Evolutionary conservation across 1,139 yeast genomes (phyloP).

Genomic region (Hemisphaericaspora xylanilytica): DNA sequence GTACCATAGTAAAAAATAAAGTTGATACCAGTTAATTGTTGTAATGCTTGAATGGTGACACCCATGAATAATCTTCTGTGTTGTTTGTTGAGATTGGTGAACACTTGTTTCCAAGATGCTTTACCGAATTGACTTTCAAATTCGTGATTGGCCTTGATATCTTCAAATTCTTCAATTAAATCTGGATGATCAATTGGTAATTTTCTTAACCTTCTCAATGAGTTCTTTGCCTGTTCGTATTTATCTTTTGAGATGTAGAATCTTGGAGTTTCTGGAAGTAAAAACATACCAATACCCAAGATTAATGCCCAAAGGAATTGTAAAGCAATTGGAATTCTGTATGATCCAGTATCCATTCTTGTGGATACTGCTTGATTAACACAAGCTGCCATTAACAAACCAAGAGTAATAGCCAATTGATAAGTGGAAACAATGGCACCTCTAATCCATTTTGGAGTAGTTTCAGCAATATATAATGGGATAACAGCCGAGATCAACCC

Average conservation of each 20-base stretch:
- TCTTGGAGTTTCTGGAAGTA: constrained; percentile 79
- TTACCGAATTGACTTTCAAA: constrained; percentile 29
- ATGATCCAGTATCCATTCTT: constrained; percentile 49
- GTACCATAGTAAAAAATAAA: constrained; percentile 70
- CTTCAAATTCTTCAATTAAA: constrained; percentile 35
- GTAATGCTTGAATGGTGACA: constrained; percentile 44
- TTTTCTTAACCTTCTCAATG: constrained; percentile 32
- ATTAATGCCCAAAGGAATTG: constrained; percentile 40
- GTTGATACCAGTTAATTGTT: constrained; percentile 72
- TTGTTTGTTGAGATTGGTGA: constrained; percentile 32
- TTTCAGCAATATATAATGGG: constrained; percentile 65
- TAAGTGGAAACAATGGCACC: constrained; percentile 64
- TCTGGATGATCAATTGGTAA: constrained; percentile 39
- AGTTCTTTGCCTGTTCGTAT: constrained; percentile 52
- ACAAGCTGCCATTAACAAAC: constrained; percentile 62
- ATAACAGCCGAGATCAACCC: constrained; percentile 61
- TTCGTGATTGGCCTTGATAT: constrained; percentile 36
- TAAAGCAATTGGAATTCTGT: constrained; percentile 62
- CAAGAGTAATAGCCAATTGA: constrained; percentile 62
- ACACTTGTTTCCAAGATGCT: constrained; percentile 31
- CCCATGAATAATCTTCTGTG: constrained; percentile 34
- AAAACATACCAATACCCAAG: constrained; percentile 51
- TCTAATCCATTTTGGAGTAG: constrained; percentile 66
- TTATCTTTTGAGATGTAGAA: constrained; percentile 53
- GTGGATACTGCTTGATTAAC: constrained; percentile 58